Evolutionary conservation across 768 basidiomycete genomes (phyloP), one percentile per base, ranked within the genome.

Genomic region (Crucibulum laeve): DNA sequence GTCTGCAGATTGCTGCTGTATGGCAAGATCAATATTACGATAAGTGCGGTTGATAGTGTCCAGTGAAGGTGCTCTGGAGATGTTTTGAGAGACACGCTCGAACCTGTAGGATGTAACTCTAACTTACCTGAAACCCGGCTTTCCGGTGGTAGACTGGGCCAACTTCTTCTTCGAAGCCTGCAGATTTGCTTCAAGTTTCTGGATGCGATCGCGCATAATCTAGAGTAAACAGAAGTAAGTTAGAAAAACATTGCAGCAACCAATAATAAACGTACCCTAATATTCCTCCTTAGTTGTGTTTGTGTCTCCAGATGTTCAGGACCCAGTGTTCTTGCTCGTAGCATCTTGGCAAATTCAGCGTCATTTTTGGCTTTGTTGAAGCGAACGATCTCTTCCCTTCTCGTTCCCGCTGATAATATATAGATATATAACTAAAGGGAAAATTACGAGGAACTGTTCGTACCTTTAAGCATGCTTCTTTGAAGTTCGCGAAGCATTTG

Each of bases 241-340:
- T 25, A 36, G 15, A 19, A 22, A 38, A 28, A 43, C n/a, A 19
- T n/a, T 19, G 25, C 19, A 48, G 13, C 40, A 36, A 24, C 14
- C 13, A 42, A n/a, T n/a, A 3, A 11, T 22, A 15, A 30, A 63
- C 79, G 33, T 51, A 91, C 92, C 57, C 84, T 69, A 26, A 89
- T 80, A 48, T 74, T 71, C 51, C 82, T 78, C 24, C 91, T 74
- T 21, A 97, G 65, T 43, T 83, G 80, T 1, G 72, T 77, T 57
- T 94, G 93, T 1, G 80, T 84, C 57, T 94, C 91, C 11, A 82
- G 70, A 55, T 92, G 85, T 55, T 97, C 91, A 0, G 95, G 91
- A 10, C 86, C 86, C n/a, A 93, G 64, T n/a, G 84, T 82, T 37
- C 87, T 74, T 2, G 79, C 69, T 54, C 79, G 82, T 42, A 90